Conservation (phyloP, 352 stramenopile genomes). For the Pythium oligandrum region DNA sequence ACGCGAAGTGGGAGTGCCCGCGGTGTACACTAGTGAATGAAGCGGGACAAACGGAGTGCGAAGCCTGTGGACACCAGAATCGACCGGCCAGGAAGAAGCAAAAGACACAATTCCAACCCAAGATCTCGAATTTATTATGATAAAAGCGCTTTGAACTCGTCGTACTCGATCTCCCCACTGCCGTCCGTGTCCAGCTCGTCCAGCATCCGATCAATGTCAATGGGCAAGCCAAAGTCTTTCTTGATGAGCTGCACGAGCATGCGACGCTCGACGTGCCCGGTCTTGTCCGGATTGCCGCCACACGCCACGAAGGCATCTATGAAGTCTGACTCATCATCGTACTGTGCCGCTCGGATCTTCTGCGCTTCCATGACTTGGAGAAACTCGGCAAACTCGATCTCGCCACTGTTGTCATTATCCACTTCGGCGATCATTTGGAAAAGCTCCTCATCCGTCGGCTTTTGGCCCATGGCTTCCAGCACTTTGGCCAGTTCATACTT, state of each 20-base stretch:
- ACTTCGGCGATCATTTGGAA: slow-evolving; percentile 97
- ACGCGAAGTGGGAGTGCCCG: slow-evolving; percentile 57
- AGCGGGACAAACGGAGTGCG: slow-evolving; percentile 36
- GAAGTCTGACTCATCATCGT: slow-evolving; percentile 96
- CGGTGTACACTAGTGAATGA: slow-evolving; percentile 82
- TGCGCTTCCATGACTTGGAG: slow-evolving; percentile 96
- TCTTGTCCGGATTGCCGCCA: slow-evolving; percentile 89
- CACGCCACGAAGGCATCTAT: slow-evolving; percentile 96
- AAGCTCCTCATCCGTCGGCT: slow-evolving; percentile 95
- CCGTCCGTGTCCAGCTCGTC: slow-evolving; percentile 94
- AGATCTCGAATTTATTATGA: slow-evolving; percentile 68
- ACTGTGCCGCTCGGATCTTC: slow-evolving; percentile 92
- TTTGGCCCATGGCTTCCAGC: slow-evolving; percentile 96
- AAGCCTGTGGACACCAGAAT: slow-evolving; percentile 60
- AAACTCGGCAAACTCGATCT: slow-evolving; percentile 98
- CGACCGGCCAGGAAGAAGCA: slow-evolving; percentile 47
- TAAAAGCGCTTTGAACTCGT: slow-evolving; percentile 94
- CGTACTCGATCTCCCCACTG: slow-evolving; percentile 94
- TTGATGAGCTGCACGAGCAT: slow-evolving; percentile 94
- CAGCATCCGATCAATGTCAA: slow-evolving; percentile 96
- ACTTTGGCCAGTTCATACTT: slow-evolving; percentile 93
- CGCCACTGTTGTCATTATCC: slow-evolving; percentile 90
- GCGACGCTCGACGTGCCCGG: slow-evolving; percentile 85
- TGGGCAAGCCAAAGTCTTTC: slow-evolving; percentile 93
- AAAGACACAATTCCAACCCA: slow-evolving; percentile 78